phyloP scores from a whole-genome alignment of 257 asterid genomes.

The Marsdenia floribunda region DNA sequence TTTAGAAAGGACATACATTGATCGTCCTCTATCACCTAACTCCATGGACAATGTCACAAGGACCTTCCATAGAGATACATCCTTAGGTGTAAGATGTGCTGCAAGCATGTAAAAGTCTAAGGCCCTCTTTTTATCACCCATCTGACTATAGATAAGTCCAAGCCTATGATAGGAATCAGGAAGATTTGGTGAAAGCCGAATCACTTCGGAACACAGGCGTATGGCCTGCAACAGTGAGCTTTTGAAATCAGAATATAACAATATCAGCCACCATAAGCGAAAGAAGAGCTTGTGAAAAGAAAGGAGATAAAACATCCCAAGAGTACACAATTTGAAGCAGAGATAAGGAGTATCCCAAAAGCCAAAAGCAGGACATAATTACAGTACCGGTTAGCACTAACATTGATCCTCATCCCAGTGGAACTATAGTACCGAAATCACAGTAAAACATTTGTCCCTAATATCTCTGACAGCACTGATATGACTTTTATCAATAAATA shows the following conservation, averaged over 20 bases:
- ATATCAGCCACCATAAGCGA: conserved; percentile 13
- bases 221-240: conserved; percentile 56
- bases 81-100: conserved; percentile 73
- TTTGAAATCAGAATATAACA: conserved; percentile 17
- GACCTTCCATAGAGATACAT: conserved; percentile 75
- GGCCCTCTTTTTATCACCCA: conserved; percentile 58
- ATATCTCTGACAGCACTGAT: background rate
- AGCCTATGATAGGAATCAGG: conserved; percentile 76
- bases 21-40: conserved; percentile 58
- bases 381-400: background rate
- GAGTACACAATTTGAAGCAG: conserved; percentile 2
- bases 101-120: conserved; percentile 75
- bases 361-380: background rate
- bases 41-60: conserved; percentile 61
- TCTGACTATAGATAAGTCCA: conserved; percentile 56
- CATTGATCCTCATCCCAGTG: background rate
- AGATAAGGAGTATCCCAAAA: background rate
- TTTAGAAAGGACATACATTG: conserved; percentile 63
- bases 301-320: background rate
- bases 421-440: background rate
- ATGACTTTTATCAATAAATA: background rate
- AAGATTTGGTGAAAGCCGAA: conserved; percentile 73
- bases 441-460: too few relatives aligned
- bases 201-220: conserved; percentile 50
- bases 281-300: conserved; percentile 3